Base-by-base conservation (phyloP, 495 filamentous ascomycete species). In the Parathielavia hyrcaniae region DNA sequence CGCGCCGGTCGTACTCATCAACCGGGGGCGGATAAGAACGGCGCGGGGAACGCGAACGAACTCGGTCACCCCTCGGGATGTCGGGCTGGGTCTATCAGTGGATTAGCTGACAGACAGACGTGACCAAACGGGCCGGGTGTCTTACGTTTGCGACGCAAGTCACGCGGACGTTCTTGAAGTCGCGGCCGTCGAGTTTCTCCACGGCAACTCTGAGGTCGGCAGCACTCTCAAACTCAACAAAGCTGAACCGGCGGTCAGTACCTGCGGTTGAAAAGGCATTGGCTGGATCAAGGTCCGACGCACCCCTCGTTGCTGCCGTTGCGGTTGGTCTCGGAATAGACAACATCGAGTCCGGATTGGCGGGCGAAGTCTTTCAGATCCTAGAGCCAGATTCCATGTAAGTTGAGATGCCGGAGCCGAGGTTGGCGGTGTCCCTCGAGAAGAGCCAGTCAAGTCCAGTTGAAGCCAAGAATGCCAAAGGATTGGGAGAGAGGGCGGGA, bases 291-390 rank as follows among this genome's bases (percentile, higher is more conserved):
- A 9, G 63, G 19, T 22, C 39, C 26, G 22, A 80, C 90, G 74
- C 73, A 97, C 95, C 93, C 93, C 83, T 86, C 88, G 61, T 91
- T 90, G 73, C 90, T 88, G 61, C 87, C 88, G 64, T 96, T 93
- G 67, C 93, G 90, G 69, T 86, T 87, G 30, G 95, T 91, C 77
- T 99, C 93, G 52, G 91, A 96, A 69, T 95, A 99, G 59, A 99
- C 93, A 63, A 99, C 93, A 72, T 97, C 95, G 72, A 95, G 83
- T 69, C 90, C 90, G 74, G 91, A 95, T 70, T 91, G 88, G 68
- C 93, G 92, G 57, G 93, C 95, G 71, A 97, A 99, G 74, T 99
- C 93, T 89, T 99, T 99, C 43, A 99, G 83, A 73, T 99, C 95
- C 93, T 99, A 88, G 69, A 81, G 72, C 76, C 76, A 78, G 77